phyloP scores from a whole-genome alignment of 2,329 filamentous ascomycete genomes.

The Talaromyces sp. region DNA sequence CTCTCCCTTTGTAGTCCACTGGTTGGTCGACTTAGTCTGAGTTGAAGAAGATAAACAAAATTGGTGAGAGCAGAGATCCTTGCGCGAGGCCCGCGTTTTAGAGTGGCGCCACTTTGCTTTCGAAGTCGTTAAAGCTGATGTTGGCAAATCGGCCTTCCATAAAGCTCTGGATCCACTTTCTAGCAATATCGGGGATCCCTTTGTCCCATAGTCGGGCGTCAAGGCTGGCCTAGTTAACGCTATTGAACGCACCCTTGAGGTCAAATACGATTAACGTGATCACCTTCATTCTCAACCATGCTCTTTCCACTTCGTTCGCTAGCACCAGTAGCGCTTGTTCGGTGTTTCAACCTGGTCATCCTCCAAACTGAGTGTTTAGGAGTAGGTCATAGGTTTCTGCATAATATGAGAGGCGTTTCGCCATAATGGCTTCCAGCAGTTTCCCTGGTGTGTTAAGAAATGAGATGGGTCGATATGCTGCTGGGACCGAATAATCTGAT shows the following conservation, averaged over 20 bases:
- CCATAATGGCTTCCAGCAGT: too few relatives aligned
- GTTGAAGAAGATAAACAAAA: conserved; percentile 26
- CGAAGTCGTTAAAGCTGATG: conserved; percentile 16
- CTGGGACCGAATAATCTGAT: too few relatives aligned
- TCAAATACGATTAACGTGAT: conserved; percentile 17
- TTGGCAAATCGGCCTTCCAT: conserved; percentile 8
- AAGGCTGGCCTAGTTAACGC: conserved; percentile 14
- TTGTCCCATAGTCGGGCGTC: conserved; percentile 2
- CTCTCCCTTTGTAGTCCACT: conserved; percentile 14
- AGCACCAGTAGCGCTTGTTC: too few relatives aligned
- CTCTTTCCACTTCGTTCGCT: too few relatives aligned
- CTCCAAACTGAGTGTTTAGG: too few relatives aligned
- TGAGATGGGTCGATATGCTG: too few relatives aligned
- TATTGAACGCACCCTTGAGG: conserved; percentile 18
- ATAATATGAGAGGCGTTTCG: too few relatives aligned
- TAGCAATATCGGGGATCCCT: conserved; percentile 2
- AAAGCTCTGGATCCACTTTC: conserved; percentile 18
- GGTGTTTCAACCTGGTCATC: too few relatives aligned
- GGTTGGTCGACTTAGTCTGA: conserved; percentile 18
- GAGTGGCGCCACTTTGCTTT: conserved; percentile 5
- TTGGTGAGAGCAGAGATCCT: conserved; percentile 19
- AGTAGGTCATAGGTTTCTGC: too few relatives aligned
- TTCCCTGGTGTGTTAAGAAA: too few relatives aligned
- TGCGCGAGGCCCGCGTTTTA: conserved; percentile 8
- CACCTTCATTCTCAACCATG: conserved; percentile 14